Evolutionary conservation across 768 basidiomycete genomes (phyloP).

Genomic region (Calocera viscosa): DNA sequence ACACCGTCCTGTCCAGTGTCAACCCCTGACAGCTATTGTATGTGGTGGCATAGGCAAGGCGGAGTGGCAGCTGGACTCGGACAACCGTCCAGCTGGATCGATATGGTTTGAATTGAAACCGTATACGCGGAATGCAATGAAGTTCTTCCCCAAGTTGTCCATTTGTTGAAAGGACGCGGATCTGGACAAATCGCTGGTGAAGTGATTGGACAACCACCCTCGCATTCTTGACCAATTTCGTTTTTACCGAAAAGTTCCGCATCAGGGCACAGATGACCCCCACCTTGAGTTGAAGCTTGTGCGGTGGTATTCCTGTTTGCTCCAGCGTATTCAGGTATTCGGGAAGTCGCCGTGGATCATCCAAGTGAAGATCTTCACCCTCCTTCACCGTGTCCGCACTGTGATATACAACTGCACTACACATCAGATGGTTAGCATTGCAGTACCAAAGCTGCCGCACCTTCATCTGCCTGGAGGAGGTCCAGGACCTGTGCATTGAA

Average conservation of each 20-base stretch:
- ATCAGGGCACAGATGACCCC: conserved; percentile 28
- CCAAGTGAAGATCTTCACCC: conserved; percentile 17
- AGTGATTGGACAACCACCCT: conserved; percentile 27
- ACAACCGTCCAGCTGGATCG: conserved; percentile 26
- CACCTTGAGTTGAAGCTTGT: conserved; percentile 26
- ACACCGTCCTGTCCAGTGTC: conserved; percentile 23
- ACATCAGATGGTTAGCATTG: not conserved
- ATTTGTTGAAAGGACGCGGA: conserved; percentile 16
- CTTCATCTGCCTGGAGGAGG: not conserved
- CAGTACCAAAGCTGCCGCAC: not conserved
- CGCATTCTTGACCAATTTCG: conserved; percentile 33
- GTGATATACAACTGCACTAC: not conserved
- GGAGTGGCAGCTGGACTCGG: conserved; percentile 30
- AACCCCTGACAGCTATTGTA: conserved; percentile 36
- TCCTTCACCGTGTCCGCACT: conserved; percentile 21
- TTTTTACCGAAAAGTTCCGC: conserved; percentile 30
- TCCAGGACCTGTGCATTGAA: not conserved
- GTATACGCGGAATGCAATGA: conserved; percentile 21
- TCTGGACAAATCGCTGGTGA: conserved; percentile 20
- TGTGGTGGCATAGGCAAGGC: conserved; percentile 33
- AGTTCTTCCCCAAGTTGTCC: not conserved
- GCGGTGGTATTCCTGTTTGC: conserved; percentile 21
- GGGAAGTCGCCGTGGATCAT: conserved; percentile 19
- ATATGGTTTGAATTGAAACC: conserved; percentile 19
- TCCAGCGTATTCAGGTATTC: conserved; percentile 19